Conservation (phyloP, 441 rosid genomes). For the Mallotus repandus region DNA sequence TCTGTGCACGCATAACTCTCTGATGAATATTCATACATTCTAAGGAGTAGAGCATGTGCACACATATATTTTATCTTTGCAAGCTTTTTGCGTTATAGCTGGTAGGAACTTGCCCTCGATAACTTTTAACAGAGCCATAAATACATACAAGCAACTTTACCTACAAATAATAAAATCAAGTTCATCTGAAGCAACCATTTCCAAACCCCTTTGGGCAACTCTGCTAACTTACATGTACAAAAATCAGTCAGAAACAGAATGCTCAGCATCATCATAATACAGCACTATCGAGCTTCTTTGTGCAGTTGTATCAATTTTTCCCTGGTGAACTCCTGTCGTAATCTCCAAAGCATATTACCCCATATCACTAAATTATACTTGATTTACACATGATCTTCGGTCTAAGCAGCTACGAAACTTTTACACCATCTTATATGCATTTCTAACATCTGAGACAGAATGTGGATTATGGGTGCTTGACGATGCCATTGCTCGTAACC, state of each 20-base stretch:
- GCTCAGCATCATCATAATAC: slow-evolving; percentile 10
- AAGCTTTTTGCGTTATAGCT: not conserved
- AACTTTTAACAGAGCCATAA: not conserved
- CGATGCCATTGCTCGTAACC: not conserved
- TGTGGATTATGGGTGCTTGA: not conserved
- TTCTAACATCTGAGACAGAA: slow-evolving; percentile 16
- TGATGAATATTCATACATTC: too few relatives aligned
- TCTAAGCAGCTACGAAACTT: slow-evolving; percentile 18
- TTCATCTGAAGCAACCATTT: slow-evolving; percentile 7
- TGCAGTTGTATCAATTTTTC: not conserved
- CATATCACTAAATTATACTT: not conserved
- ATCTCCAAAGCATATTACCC: not conserved
- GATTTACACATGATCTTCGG: slow-evolving; percentile 3
- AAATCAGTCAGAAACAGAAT: slow-evolving; percentile 26
- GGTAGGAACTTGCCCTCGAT: not conserved
- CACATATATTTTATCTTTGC: not conserved
- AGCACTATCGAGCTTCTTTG: not conserved
- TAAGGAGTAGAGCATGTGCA: too few relatives aligned
- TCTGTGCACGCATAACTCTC: too few relatives aligned
- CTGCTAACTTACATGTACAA: slow-evolving; percentile 26
- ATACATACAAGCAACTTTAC: not conserved
- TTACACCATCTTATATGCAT: slow-evolving; percentile 17
- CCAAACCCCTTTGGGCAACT: slow-evolving; percentile 9
- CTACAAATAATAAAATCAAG: not conserved
- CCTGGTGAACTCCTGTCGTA: not conserved